Evolutionary conservation across 2,329 filamentous ascomycete species (phyloP).

Genomic region (Colletotrichum gloeosporioides): DNA sequence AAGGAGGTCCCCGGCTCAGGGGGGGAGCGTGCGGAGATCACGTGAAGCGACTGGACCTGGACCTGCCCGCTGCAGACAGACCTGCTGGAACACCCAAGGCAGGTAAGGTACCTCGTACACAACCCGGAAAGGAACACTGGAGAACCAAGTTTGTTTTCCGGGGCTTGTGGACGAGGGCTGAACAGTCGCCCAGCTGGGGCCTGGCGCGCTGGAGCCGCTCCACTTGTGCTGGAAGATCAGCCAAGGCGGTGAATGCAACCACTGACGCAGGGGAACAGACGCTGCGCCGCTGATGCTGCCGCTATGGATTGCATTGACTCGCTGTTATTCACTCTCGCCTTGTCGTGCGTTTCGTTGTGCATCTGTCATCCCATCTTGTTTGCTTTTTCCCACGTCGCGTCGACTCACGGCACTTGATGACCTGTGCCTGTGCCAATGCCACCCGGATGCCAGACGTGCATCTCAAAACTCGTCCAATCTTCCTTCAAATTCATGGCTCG

Average conservation of each 20-base stretch:
- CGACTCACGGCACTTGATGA: background rate
- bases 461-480: background rate
- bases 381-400: background rate
- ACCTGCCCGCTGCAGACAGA: background rate
- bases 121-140: background rate
- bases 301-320: background rate
- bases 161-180: background rate
- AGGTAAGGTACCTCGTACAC: background rate
- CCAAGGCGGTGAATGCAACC: background rate
- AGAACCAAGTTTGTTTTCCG: constrained; percentile 15
- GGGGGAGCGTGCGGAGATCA: background rate
- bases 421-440: background rate
- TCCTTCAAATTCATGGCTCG: background rate
- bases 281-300: background rate
- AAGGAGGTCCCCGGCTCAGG: constrained; percentile 14
- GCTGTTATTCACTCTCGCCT: background rate
- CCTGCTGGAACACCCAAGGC: background rate
- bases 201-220: background rate
- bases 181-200: background rate
- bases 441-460: background rate
- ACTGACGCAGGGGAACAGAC: constrained; percentile 1
- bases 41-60: background rate
- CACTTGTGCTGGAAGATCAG: constrained; percentile 10
- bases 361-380: background rate
- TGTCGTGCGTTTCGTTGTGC: background rate